Evolutionary conservation across 352 stramenopile species (phyloP), one percentile per base, ranked within the genome.

Genomic region (Phytophthora capsici): DNA sequence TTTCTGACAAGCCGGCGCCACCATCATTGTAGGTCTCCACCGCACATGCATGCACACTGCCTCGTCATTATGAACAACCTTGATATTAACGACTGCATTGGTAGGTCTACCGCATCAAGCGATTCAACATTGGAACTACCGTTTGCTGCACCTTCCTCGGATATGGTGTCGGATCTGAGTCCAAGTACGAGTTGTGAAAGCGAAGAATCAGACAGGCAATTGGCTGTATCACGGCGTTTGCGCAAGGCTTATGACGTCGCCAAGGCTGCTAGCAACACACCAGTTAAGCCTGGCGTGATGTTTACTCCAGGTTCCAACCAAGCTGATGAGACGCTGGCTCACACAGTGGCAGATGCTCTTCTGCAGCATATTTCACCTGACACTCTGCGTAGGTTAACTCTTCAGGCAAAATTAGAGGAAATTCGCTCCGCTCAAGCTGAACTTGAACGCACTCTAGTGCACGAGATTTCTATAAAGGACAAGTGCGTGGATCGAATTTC

Each of bases 401-500:
- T 86, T 4, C 59, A 79, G n/a, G 65, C 73, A 14, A 91, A 91
- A 45, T 40, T 89, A 3, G 76, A 82, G 26, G 44, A 59, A 32
- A 77, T 91, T 26, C 57, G 57, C 23, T 20, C 50, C 1, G 44
- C 66, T 23, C 63, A 75, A 16, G 20, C 66, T 49, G 56, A 87
- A 3, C 28, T 80, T 19, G 76, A 89, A 19, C 69, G 68, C 16
- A 58, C 68, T 0, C 56, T 90, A 14, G 51, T 53, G 10, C 71
- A 86, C 25, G 79, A 88, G 20, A 69, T 58, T 2, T 81, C 77
- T 1, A 74, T 89, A 6, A 91, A 91, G 65, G 67, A 80, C n/a
- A 89, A 90, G 32, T 91, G 83, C 36, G 77, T 89, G 5, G 80
- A 86, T 30, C 77, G 80, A 8, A 91, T 91, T 41, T 84, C 83